A percentile compares a stretch with the other conserved stretches of the same genome.
Evolutionary conservation across 1,284 basidiomycete species (phyloP).

Genomic region (Cerrena zonata): DNA sequence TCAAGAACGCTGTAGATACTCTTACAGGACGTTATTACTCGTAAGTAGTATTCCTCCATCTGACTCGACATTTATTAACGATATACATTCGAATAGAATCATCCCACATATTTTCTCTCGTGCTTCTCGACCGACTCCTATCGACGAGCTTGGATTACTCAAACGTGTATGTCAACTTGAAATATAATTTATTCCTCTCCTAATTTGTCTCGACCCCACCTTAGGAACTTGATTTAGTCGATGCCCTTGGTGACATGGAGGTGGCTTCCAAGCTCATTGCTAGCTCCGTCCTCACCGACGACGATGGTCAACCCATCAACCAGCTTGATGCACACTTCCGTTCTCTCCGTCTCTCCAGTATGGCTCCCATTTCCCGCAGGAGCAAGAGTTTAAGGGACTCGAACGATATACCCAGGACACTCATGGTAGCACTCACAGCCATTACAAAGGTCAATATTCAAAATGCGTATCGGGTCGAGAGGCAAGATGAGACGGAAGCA

Average conservation of each 20-base stretch:
- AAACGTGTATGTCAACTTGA: too few species aligned
- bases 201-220: not conserved
- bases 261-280: slow-evolving; percentile 55
- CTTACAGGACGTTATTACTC: slow-evolving; percentile 56
- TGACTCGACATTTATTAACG: too few species aligned
- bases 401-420: slow-evolving; percentile 49
- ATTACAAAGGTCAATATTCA: too few species aligned
- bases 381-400: slow-evolving; percentile 45
- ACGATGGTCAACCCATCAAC: slow-evolving; percentile 44
- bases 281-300: slow-evolving; percentile 35
- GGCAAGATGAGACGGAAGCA: slow-evolving; percentile 43
- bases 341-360: slow-evolving; percentile 46
- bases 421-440: slow-evolving; percentile 49
- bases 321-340: slow-evolving; percentile 54
- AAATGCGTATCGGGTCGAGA: slow-evolving; percentile 54
- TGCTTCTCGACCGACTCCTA: slow-evolving; percentile 38
- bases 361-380: slow-evolving; percentile 44
- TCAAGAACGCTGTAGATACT: slow-evolving; percentile 37
- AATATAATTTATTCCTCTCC: slow-evolving; percentile 2
- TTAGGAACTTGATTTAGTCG: slow-evolving; percentile 60
- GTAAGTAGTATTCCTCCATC: too few species aligned
- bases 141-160: slow-evolving; percentile 34
- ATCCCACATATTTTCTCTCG: slow-evolving; percentile 62
- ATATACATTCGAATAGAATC: too few species aligned
- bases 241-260: slow-evolving; percentile 64